phyloP scores from a whole-genome alignment of 805 yeast species.

The Wickerhamiella vanderwaltii region DNA sequence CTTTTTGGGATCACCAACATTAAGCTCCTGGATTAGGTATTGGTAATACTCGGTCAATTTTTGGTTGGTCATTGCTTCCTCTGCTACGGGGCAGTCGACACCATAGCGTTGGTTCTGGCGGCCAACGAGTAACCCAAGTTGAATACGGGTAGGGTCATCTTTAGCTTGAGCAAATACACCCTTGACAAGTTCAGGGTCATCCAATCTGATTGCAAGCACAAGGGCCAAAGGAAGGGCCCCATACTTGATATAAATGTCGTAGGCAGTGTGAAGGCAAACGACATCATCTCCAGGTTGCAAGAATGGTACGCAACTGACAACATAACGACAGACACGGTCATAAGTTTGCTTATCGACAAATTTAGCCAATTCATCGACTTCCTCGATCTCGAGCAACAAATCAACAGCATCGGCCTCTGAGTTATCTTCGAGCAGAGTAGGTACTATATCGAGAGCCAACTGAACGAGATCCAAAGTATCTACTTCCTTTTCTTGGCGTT shows the following conservation, averaged over 20 bases:
- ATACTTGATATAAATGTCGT: constrained; percentile 65
- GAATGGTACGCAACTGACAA: constrained; percentile 93
- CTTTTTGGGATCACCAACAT: constrained; percentile 75
- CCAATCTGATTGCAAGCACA: constrained; percentile 70
- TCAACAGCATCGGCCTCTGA: constrained; percentile 99
- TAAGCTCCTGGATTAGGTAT: constrained; percentile 75
- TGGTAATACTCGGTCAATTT: constrained; percentile 66
- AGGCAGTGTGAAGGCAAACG: constrained; percentile 79
- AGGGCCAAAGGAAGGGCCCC: constrained; percentile 80
- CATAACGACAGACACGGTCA: constrained; percentile 81
- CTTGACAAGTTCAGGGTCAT: constrained; percentile 62
- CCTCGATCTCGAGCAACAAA: constrained; percentile 76
- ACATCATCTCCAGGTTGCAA: constrained; percentile 90
- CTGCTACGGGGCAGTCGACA: constrained; percentile 44
- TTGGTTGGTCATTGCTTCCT: constrained; percentile 72
- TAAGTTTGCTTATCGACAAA: constrained; percentile 76
- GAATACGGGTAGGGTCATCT: constrained; percentile 69
- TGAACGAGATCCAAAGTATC: constrained; percentile 37
- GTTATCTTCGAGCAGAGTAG: constrained; percentile 82
- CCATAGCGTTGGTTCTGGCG: constrained; percentile 74
- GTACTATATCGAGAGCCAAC: constrained; percentile 67
- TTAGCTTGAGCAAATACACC: constrained; percentile 72
- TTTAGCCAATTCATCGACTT: constrained; percentile 67
- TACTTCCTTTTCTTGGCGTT: constrained; percentile 24
- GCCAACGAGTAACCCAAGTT: constrained; percentile 78